Evolutionary conservation across 345 rosid genomes (phyloP), one percentile per base, ranked within the genome.

Genomic region (Corchorus olitorius): DNA sequence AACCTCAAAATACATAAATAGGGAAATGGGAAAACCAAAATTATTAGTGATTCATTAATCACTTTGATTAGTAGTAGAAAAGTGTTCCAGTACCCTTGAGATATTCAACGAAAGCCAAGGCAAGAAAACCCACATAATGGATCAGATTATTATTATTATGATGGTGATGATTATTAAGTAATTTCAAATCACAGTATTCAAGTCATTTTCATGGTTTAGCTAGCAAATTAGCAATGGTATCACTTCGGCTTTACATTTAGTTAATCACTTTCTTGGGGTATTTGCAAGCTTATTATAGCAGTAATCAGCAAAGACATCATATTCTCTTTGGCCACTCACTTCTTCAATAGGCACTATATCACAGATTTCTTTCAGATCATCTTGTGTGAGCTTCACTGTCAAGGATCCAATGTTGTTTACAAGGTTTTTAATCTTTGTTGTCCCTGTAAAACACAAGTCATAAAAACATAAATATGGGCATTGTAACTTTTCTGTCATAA

Each of bases 371-470:
- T 80, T 74, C 75, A 80, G 48, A n/a, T 80, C 75, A 37, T 86
- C 84, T 60, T 73, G 2, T 59, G 65, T 78, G 6, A 86, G 88
- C 79, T 77, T 76, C 76, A 86, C 4, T 0, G 35, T 73, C 76
- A 86, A 35, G 6, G 93, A 83, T 14, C 83, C 78, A 53, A 87
- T 82, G 76, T 87, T 89, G 76, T 75, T 82, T 12, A 77, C 79
- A 5, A 89, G 84, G 65, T 86, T 86, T 81, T 80, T 78, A 4
- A 78, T 46, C 53, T 89, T 89, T 8, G 85, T 87, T 72, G 90
- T 84, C 67, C 89, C 90, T 87, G 80, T 3, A 68, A 46, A 73
- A 43, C 20, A 65, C 46, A 50, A 63, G 33, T 34, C 16, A 45
- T 2, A 7, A 16, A 9, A 12, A 19, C 10, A 33, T 9, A 58